Evolutionary conservation across 352 stramenopile genomes (phyloP), one percentile per base, ranked within the genome.

Genomic region (Phytophthora cactorum): DNA sequence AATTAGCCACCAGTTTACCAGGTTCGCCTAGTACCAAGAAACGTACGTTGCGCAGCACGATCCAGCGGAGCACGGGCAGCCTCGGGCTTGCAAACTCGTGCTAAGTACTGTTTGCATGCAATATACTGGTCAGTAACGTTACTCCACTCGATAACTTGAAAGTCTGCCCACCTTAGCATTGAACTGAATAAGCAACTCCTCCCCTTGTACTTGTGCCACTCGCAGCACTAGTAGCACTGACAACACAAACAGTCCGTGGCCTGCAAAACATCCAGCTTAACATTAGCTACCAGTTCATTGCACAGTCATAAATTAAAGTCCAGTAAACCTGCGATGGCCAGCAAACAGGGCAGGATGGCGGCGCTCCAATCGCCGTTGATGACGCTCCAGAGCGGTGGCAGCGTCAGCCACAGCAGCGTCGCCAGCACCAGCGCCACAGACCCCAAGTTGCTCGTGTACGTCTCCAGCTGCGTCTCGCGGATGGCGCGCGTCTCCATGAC

Each of bases 351-450:
- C 44, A 84, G 6, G 47, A 89, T 79, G 43, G 59, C 52, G 27
- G 66, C 59, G 52, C 82, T 93, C 83, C 83, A 93, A 34, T 92
- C 81, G 80, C 83, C 83, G 52, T 89, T 91, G 31, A 93, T 58
- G 49, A 93, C 77, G 50, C 79, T 80, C 82, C 86, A 91, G 2
- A 82, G 77, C 49, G 84, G 78, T 51, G 86, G 86, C 47, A 93
- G 70, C 49, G 76, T 63, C 43, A 93, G 60, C 59, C 71, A 78
- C 34, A 93, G 66, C 45, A 79, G 55, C 17, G 66, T 56, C 28
- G 73, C 63, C 27, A 79, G 29, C 50, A 86, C 79, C 32, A 84
- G 62, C 32, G 75, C 52, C 44, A 72, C 36, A 1, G 77, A 86
- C 10, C 84, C 83, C 8, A 93, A 74, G 36, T 76, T 77, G 14